Base-by-base conservation (phyloP, 371 early-diverging fungal genomes). In the Cokeromyces recurvatus region DNA sequence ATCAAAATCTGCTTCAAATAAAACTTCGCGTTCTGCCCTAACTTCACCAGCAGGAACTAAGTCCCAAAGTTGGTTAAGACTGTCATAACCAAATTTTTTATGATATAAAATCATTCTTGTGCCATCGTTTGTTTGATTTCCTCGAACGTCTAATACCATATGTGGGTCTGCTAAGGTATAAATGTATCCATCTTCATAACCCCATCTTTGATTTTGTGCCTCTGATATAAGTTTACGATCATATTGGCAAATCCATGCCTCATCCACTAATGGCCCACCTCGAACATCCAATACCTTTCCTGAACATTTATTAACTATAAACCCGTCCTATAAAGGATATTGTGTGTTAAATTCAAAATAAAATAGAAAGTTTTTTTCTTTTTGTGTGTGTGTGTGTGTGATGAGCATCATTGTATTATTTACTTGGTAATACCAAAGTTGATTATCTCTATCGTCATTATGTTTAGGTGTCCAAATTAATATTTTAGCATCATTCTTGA, bases 381-480 rank as follows among this genome's bases (percentile, higher is more conserved):
- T n/a, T n/a, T n/a, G n/a, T n/a, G n/a, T n/a, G n/a, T n/a, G n/a
- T n/a, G n/a, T n/a, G n/a, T n/a, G n/a, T n/a, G n/a, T n/a, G n/a
- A n/a, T n/a, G n/a, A n/a, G n/a, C n/a, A n/a, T n/a, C n/a, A n/a
- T 29, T 11, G 5, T 29, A 8, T 29, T 31, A 11, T 32, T 9
- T 68, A 68, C 62, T 57, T 67, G 60, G 21, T 68, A 68, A 48
- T 68, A 71, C 71, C 71, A 74, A 4, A 74, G 45, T 36, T 74
- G 74, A 32, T 71, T 74, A 11, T 70, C 74, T 43, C 74, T 54
- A 35, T 70, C 74, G 8, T 66, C 58, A 37, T 68, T 66, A 23
- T 68, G 62, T 21, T 74, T 74, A 1, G 71, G 71, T 39, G 68
- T 56, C 71, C 71, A 71, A 37, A 74, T 53, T 9, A 74, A 36